Conservation (phyloP, 768 basidiomycete species). For the Macrolepiota albuminosa region DNA sequence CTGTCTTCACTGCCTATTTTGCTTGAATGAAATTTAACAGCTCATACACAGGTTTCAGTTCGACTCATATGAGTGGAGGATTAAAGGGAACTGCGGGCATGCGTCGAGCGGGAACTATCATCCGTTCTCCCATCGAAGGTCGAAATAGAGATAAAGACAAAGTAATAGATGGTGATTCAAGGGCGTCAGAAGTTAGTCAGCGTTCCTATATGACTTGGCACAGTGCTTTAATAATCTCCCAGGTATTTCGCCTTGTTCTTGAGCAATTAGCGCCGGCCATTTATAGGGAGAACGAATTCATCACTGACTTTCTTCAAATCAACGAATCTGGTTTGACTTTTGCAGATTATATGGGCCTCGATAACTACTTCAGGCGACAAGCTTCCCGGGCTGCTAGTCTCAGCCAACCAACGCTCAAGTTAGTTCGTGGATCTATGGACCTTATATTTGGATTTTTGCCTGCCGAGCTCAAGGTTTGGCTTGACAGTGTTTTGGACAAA, state of each 20-base stretch:
- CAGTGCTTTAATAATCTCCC: slow-evolving; percentile 5
- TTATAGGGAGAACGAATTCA: slow-evolving; percentile 83
- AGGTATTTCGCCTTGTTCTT: slow-evolving; percentile 75
- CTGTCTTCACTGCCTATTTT: slow-evolving; percentile 12
- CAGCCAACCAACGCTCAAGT: slow-evolving; percentile 65
- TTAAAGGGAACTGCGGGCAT: slow-evolving; percentile 56
- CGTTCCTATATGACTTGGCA: neutral
- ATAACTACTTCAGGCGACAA: slow-evolving; percentile 91
- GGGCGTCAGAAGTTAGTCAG: slow-evolving; percentile 61
- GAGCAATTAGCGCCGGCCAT: slow-evolving; percentile 73
- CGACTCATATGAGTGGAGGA: slow-evolving; percentile 32
- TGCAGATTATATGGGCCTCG: slow-evolving; percentile 92
- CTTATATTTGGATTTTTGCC: slow-evolving; percentile 93
- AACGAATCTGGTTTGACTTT: slow-evolving; percentile 86
- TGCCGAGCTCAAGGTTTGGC: slow-evolving; percentile 77
- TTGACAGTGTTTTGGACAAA: slow-evolving; percentile 70
- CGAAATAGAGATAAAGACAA: slow-evolving; percentile 59
- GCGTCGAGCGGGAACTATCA: slow-evolving; percentile 79
- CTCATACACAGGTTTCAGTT: slow-evolving; percentile 38
- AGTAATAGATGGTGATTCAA: slow-evolving; percentile 51
- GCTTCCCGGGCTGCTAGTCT: slow-evolving; percentile 72
- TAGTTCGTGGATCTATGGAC: slow-evolving; percentile 88
- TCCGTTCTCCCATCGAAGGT: slow-evolving; percentile 70
- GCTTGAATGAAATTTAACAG: neutral
- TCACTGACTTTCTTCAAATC: slow-evolving; percentile 89